phyloP scores from a whole-genome alignment of 202 grass and related monocot species.

The Carex sylvatica region DNA sequence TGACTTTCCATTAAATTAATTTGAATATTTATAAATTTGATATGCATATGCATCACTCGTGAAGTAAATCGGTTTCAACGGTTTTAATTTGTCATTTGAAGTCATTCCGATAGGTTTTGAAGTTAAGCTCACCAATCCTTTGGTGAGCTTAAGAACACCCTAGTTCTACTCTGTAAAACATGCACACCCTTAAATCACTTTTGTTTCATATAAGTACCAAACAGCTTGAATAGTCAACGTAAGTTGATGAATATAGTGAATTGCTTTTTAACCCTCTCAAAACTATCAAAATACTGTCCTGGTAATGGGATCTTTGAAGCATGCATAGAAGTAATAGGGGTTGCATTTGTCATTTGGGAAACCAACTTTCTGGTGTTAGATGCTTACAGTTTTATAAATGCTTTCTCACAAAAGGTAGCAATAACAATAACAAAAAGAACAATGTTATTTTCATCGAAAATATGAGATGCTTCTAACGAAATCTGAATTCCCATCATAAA shows the following conservation, averaged over 20 bases:
- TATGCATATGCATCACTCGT: too few relatives aligned
- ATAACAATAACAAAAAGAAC: neutral
- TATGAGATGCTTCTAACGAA: neutral
- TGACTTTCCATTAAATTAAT: too few relatives aligned
- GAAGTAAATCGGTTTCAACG: too few relatives aligned
- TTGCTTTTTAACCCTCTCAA: neutral
- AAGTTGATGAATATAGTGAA: neutral
- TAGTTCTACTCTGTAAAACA: neutral
- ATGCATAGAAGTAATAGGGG: neutral
- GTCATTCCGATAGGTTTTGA: too few relatives aligned
- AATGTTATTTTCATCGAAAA: neutral
- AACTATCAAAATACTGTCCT: neutral
- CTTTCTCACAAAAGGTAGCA: neutral
- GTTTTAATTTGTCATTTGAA: too few relatives aligned
- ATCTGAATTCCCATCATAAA: slow-evolving; percentile 1
- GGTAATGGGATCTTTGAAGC: neutral
- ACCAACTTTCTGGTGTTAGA: neutral
- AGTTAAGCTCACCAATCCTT: too few relatives aligned
- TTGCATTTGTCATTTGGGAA: neutral
- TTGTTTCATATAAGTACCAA: neutral
- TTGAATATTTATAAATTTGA: too few relatives aligned
- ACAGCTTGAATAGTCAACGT: neutral
- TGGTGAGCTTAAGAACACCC: too few relatives aligned
- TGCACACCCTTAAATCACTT: neutral
- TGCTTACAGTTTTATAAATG: neutral